phyloP scores from a whole-genome alignment of 2,329 filamentous ascomycete species.

The Mollisiaceae sp. region DNA sequence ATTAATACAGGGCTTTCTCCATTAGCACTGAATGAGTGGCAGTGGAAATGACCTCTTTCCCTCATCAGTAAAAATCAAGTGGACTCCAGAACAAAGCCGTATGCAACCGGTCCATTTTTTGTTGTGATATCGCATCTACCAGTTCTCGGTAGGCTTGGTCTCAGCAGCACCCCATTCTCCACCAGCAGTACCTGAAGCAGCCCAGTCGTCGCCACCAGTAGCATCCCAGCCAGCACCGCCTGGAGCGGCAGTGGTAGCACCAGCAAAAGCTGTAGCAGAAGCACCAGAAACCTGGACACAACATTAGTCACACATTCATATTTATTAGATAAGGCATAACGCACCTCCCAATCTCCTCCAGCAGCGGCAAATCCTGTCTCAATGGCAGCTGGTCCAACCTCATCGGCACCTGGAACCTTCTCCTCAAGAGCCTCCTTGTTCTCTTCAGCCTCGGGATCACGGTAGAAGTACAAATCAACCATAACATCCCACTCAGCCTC shows the following conservation, averaged over 20 bases:
- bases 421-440: constrained; percentile 97
- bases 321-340: constrained; percentile 57
- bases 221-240: constrained; percentile 67
- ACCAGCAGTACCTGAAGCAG: constrained; percentile 46
- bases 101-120: constrained; percentile 30
- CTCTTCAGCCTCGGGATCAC: constrained; percentile 98
- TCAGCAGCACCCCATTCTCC: constrained; percentile 53
- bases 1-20: constrained; percentile 98
- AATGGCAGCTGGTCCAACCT: constrained; percentile 79
- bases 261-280: constrained; percentile 60
- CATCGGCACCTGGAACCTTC: constrained; percentile 78
- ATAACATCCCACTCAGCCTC: constrained; percentile 99
- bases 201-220: constrained; percentile 55
- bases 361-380: constrained; percentile 74
- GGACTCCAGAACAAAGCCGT: constrained; percentile 47
- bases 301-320: constrained; percentile 55
- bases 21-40: constrained; percentile 50
- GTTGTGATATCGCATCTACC: constrained; percentile 39
- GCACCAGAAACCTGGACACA: constrained; percentile 64
- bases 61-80: constrained; percentile 88
- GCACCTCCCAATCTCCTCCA: constrained; percentile 76
- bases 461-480: constrained; percentile 99
- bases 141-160: constrained; percentile 51
- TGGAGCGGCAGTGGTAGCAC: constrained; percentile 63
- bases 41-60: constrained; percentile 91